A percentile compares a stretch with the other conserved stretches of the same genome.
phyloP scores from a whole-genome alignment of 2,329 filamentous ascomycete genomes.

The Xylariaceae sp. region DNA sequence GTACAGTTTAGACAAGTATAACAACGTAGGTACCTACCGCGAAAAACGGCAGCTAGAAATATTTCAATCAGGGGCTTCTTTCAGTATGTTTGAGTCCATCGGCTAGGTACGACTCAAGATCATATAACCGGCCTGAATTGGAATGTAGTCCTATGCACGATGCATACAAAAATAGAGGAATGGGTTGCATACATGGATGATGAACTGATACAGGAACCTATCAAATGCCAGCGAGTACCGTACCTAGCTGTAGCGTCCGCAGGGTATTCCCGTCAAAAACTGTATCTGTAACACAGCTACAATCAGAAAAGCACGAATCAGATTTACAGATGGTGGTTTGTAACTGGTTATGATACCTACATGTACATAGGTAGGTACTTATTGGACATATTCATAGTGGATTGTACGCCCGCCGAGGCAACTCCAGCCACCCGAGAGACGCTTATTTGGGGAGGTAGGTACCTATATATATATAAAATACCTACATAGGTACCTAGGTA shows the following conservation, averaged over 20 bases:
- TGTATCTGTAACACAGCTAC: not conserved
- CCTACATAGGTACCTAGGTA: no score
- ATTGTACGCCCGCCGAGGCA: not conserved
- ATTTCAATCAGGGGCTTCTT: no score
- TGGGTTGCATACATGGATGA: no score
- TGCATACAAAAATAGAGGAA: not conserved
- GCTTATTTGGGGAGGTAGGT: no score
- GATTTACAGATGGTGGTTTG: not conserved
- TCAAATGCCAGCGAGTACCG: not conserved
- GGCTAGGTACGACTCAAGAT: not conserved
- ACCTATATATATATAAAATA: no score
- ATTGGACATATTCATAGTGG: not conserved
- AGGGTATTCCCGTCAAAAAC: not conserved
- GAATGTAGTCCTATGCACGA: not conserved
- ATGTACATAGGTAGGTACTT: not conserved
- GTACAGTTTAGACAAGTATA: no score
- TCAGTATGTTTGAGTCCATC: not conserved
- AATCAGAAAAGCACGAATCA: constrained; percentile 16
- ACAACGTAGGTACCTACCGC: no score
- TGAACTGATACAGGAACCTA: not conserved
- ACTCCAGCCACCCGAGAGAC: no score
- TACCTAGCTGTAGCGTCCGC: no score
- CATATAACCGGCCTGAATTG: not conserved
- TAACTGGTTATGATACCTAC: not conserved
- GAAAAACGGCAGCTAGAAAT: no score